Base-by-base conservation (phyloP, 306 rosid species). In the Cucumis hystrix region DNA sequence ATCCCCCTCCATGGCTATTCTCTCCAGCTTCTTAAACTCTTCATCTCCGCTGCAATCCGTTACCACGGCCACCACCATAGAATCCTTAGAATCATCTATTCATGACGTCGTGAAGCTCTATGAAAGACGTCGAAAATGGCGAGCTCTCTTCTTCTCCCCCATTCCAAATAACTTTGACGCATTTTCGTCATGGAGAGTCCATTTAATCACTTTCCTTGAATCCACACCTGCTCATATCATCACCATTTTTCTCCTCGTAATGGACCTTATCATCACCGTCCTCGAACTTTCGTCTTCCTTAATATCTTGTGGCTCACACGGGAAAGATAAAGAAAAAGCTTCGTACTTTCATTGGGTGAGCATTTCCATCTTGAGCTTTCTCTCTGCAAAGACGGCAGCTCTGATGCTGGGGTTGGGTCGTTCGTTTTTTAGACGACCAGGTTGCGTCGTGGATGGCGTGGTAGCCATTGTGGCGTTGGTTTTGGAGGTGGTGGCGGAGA, bases 211-310 rank as follows among this genome's bases (percentile, higher is more conserved):
- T 60, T 87, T 89, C 67, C 82, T 91, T 2, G 95, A 91, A 80
- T 93, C 95, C 83, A 82, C 85, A 10, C 77, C 82, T 18, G 55
- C 86, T 74, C 95, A 68, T 8, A 33, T 33, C 23, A 14, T 89
- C 68, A 83, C 84, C 11, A 54, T 91, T 71, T 39, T 77, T 0
- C 79, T 91, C 30, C 91, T 93, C 25, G 20, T 87, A 76, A 1
- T 79, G 9, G 98, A 93, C 80, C 89, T 89, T 45, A 75, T 86
- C 81, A 61, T 91, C 83, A 89, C 98, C 30, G 80, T 77, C 76
- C 88, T 89, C 7, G 96, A 93, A 45, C 88, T 93, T 30, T 85
- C 96, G 15, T 86, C 92, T 9, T 85, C 91, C 69, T 18, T 86
- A 10, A 37, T 81, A 80, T 75, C 86, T 0, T 90, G 89, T 33